These are phyloP conservation scores for Circinella umbellata DNA, from an alignment of 371 early-diverging fungal genomes.

Conservation along the genomic window DNA sequence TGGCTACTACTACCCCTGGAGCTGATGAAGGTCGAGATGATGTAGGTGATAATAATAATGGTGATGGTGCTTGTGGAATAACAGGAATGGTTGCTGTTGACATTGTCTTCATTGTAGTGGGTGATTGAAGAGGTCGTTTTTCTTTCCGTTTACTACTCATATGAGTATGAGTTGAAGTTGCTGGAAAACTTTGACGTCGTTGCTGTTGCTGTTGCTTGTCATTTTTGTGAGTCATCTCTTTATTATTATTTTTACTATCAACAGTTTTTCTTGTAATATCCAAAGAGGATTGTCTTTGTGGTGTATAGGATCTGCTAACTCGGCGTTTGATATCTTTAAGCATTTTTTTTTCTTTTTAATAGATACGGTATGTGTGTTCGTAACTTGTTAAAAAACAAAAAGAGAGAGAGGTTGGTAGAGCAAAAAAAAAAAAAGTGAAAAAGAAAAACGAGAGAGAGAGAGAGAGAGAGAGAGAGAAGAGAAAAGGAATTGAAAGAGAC, in stretches of 20 bases:
- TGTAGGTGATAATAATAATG: neutral
- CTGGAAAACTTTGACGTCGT: neutral
- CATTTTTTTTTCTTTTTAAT: constrained; percentile 11
- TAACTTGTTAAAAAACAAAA: no score
- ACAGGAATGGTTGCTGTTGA: neutral
- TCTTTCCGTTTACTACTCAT: constrained; percentile 13
- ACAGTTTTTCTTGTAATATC: neutral
- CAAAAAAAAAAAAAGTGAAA: no score
- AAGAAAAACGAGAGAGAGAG: no score
- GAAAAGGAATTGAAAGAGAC: no score
- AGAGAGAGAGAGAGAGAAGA: no score
- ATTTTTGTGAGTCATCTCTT: neutral
- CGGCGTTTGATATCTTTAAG: constrained; percentile 25
- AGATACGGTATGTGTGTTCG: no score
- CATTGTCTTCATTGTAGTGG: neutral
- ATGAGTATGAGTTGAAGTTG: neutral
- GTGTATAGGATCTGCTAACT: constrained; percentile 20
- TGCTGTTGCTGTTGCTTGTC: neutral
- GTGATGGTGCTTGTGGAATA: no score
- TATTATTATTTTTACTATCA: neutral
- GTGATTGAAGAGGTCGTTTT: constrained; percentile 6
- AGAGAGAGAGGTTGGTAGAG: no score
- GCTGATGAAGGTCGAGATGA: neutral
- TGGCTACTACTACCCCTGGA: neutral
- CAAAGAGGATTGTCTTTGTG: constrained; percentile 2